Conservation (phyloP, 2,329 filamentous ascomycete species). For the Penicillium janthinellum region DNA sequence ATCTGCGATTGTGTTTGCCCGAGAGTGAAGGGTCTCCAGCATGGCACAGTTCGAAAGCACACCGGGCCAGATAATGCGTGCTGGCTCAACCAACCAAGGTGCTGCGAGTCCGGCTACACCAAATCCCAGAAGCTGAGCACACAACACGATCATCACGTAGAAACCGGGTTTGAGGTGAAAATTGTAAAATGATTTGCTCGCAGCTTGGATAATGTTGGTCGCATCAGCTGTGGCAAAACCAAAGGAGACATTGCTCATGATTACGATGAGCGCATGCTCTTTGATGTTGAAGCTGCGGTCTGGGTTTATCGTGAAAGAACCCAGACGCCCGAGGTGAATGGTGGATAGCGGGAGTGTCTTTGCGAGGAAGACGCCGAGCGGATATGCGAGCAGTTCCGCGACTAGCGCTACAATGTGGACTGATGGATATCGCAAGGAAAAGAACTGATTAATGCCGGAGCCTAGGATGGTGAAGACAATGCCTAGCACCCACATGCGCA, state of each 20-base stretch:
- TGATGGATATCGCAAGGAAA: conserved; percentile 50
- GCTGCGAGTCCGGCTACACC: conserved; percentile 43
- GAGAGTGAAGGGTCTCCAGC: conserved; percentile 42
- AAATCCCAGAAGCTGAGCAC: conserved; percentile 44
- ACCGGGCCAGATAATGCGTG: conserved; percentile 44
- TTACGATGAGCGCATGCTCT: conserved; percentile 50
- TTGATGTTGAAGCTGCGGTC: conserved; percentile 52
- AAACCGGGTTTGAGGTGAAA: conserved; percentile 44
- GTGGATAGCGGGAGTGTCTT: conserved; percentile 43
- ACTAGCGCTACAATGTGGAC: conserved; percentile 51
- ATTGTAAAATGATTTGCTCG: conserved; percentile 42
- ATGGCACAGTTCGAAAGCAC: conserved; percentile 44
- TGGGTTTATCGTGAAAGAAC: conserved; percentile 40
- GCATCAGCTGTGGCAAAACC: conserved; percentile 50
- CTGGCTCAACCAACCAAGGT: conserved; percentile 43
- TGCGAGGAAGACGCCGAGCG: conserved; percentile 45
- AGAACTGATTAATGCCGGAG: conserved; percentile 52
- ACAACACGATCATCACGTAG: conserved; percentile 42
- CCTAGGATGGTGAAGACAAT: conserved; percentile 48
- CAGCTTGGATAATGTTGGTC: conserved; percentile 51
- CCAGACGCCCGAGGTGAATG: conserved; percentile 23
- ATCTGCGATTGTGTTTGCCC: conserved; percentile 40
- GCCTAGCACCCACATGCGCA: conserved; percentile 49
- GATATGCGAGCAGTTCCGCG: conserved; percentile 49
- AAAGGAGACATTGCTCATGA: conserved; percentile 55